Evolutionary conservation across 495 filamentous ascomycete species (phyloP).

Genomic region (Evernia prunastri): DNA sequence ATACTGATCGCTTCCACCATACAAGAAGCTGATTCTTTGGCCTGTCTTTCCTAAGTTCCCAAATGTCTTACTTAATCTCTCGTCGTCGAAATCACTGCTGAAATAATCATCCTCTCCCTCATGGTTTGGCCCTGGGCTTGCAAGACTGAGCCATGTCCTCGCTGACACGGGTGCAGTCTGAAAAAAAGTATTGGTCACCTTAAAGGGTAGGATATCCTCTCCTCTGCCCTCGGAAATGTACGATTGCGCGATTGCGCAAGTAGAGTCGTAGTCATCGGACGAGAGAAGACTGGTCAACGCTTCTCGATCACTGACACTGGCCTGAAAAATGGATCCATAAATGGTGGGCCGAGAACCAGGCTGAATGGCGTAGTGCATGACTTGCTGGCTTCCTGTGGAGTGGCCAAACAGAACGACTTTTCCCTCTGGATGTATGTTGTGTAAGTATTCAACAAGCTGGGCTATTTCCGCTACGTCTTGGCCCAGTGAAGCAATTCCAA

Average conservation of each 20-base stretch:
- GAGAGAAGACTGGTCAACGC: constrained; percentile 40
- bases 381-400: constrained; percentile 82
- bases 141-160: constrained; percentile 60
- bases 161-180: constrained; percentile 57
- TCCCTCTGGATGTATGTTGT: constrained; percentile 28
- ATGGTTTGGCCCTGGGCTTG: constrained; percentile 45
- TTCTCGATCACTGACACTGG: constrained; percentile 73
- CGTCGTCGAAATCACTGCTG: constrained; percentile 64
- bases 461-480: constrained; percentile 69
- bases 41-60: constrained; percentile 44
- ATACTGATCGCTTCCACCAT: constrained; percentile 67
- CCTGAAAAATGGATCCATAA: constrained; percentile 80
- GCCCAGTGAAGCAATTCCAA: constrained; percentile 60
- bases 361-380: constrained; percentile 64
- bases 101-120: constrained; percentile 84
- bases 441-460: constrained; percentile 65
- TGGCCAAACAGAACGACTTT: constrained; percentile 86
- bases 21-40: constrained; percentile 45
- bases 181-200: constrained; percentile 41
- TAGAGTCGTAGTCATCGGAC: constrained; percentile 41
- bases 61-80: constrained; percentile 56
- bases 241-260: constrained; percentile 46
- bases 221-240: constrained; percentile 47
- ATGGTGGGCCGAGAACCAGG: constrained; percentile 40
- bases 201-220: constrained; percentile 52